phyloP scores from a whole-genome alignment of 371 early-diverging fungal genomes.

The Smittium culicis region DNA sequence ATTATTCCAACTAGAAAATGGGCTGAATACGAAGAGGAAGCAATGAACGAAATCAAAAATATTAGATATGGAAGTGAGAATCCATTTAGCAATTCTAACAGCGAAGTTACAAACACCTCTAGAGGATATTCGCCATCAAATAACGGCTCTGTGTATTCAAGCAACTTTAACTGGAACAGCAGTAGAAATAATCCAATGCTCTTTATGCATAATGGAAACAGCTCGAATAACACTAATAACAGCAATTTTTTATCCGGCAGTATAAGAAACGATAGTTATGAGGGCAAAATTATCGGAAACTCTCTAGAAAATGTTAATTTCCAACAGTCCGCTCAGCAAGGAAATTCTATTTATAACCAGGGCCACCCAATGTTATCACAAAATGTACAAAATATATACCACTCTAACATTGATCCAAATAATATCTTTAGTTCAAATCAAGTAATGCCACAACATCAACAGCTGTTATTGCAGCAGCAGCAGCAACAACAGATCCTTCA shows the following conservation, averaged over 20 bases:
- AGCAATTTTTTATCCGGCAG: background rate
- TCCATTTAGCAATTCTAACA: background rate
- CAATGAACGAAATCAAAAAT: background rate
- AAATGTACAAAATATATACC: no score
- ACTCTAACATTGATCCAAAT: background rate
- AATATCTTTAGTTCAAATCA: background rate
- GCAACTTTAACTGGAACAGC: background rate
- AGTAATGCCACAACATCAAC: background rate
- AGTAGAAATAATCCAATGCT: background rate
- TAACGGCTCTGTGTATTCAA: background rate
- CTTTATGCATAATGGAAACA: background rate
- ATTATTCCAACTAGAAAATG: slow-evolving; percentile 74
- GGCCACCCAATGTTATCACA: no score
- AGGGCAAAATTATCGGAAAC: background rate
- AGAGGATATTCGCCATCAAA: background rate
- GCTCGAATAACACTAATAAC: background rate
- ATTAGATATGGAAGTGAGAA: background rate
- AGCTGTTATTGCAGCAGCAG: background rate
- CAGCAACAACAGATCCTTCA: background rate
- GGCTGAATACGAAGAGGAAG: slow-evolving; percentile 52
- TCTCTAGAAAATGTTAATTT: background rate
- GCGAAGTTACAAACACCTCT: background rate
- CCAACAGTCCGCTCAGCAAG: no score
- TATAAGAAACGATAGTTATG: background rate
- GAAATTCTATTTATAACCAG: background rate